Evolutionary conservation across 768 basidiomycete species (phyloP), one percentile per base, ranked within the genome.

Genomic region (Porpolomopsis calyptriformis): DNA sequence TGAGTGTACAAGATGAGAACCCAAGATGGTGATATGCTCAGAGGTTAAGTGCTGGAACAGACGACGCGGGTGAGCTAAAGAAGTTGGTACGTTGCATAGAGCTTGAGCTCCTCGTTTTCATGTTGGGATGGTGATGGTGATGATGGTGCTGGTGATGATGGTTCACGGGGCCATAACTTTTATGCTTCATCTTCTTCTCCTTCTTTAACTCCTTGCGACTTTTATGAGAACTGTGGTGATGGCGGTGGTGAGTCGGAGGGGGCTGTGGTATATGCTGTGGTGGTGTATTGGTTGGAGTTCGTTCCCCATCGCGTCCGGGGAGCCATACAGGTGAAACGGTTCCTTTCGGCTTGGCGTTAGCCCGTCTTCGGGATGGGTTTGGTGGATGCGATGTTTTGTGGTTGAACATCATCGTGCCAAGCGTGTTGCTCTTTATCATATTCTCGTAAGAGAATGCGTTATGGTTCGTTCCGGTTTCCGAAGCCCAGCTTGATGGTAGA

Each of bases 151-250:
- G 72, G 42, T 67, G 70, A 35, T 72, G 69, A 42, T 66, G 68
- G 41, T 69, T 68, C 3, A 54, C 55, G 46, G 74, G 58, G 53
- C 65, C 67, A 57, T 67, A 69, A 62, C 65, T 71, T 67, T 80
- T 74, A 52, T 76, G 71, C 62, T 81, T 79, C 61, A 74, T 67
- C 65, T 80, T 83, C 57, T 76, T 77, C 42, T 86, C 82, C 55
- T 76, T 68, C 53, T 77, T 69, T 51, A 73, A 63, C 63, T 85
- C 82, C 59, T 79, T 81, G 49, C 77, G 71, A 39, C 57, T 74
- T 64, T 82, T 82, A 50, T 68, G 64, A 9, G 67, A 58, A 26
- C 66, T 43, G 26, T 33, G 42, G 10, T 18, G 26, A 33, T 67
- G 60, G 6, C 67, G 57, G n/a, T 57, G 58, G 33, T 69, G 66